Evolutionary conservation across 1,139 yeast genomes (phyloP).

Genomic region (Geotrichum restrictum): DNA sequence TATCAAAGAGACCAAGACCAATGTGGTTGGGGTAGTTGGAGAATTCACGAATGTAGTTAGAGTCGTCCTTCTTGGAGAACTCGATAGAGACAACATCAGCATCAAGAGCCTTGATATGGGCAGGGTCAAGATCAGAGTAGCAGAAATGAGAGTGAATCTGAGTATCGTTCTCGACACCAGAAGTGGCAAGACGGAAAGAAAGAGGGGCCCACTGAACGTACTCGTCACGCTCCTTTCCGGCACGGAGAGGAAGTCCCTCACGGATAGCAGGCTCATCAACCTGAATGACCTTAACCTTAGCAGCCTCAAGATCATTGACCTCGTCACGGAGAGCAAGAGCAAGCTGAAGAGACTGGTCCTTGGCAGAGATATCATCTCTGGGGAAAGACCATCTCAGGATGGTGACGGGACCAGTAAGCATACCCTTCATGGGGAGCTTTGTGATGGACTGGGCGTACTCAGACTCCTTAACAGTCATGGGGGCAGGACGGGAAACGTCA

Average conservation of each 20-base stretch:
- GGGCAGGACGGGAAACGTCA: constrained; percentile 96
- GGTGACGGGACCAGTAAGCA: constrained; percentile 99
- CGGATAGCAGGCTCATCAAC: constrained; percentile 99
- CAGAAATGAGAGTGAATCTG: constrained; percentile 99
- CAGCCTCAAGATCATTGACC: constrained; percentile 95
- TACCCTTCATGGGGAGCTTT: constrained; percentile 96
- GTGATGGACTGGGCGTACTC: constrained; percentile 97
- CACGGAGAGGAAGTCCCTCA: constrained; percentile 99
- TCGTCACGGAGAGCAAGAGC: constrained; percentile 98
- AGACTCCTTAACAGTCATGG: constrained; percentile 98
- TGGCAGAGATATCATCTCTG: constrained; percentile 94
- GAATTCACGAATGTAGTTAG: constrained; percentile 95
- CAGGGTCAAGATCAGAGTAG: constrained; percentile 98
- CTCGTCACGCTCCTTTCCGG: constrained; percentile 92
- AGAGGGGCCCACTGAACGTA: constrained; percentile 99
- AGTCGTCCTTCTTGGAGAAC: constrained; percentile 99
- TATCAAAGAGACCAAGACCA: constrained; percentile 98
- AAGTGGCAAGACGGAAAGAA: constrained; percentile 98
- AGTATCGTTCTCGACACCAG: constrained; percentile 91
- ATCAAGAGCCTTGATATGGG: constrained; percentile 98
- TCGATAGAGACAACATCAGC: constrained; percentile 99
- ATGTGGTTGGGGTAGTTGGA: constrained; percentile 98
- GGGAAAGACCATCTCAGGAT: constrained; percentile 99
- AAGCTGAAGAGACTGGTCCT: constrained; percentile 93
- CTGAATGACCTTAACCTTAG: constrained; percentile 96